Base-by-base conservation (phyloP, 805 yeast genomes). In the Allodekkera sacchari region DNA sequence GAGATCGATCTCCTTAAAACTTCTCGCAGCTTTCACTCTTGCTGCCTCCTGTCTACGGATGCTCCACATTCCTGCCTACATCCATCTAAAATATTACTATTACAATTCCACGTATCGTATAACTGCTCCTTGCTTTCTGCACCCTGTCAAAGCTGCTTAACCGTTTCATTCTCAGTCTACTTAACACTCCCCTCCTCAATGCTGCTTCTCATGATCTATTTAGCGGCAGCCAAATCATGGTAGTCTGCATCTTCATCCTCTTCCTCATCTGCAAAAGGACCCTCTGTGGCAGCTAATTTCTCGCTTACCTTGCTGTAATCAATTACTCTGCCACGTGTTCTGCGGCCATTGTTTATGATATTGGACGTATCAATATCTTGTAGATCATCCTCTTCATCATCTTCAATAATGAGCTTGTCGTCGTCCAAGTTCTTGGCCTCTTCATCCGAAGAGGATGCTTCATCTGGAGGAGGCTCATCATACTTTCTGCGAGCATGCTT, bases 281-380 rank as follows among this genome's bases (percentile, higher is more conserved):
- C 73, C 4, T 61, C 69, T 15, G 49, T 64, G 30, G 59, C 61
- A 32, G 71, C 75, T 46, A 83, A 57, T 50, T 82, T 72, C 43
- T 74, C 81, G 14, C 85, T 83, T 11, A 94, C 85, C 58, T 83
- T 79, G 35, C 74, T 66, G 55, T 81, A 87, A 58, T 87, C 96
- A 45, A 88, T 80, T 13, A 79, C 81, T 50, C 77, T 81, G 11
- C 96, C 94, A 44, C 96, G 73, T 6, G 96, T 87, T 64, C 96
- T 82, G 59, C 94, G 70, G 10, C 94, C 92, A 12, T 74, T 61
- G n/a, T 80, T 68, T 42, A 85, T 85, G 52, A 87, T 85, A 58
- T 87, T 88, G 24, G 85, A 63, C 24, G 80, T 66, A 50, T 83
- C 94, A 43, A 87, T 83, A 57, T 81, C 94, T 22, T 69, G 67